Conservation (phyloP, 1,139 yeast species). For the Debaryomyces fabryi region DNA sequence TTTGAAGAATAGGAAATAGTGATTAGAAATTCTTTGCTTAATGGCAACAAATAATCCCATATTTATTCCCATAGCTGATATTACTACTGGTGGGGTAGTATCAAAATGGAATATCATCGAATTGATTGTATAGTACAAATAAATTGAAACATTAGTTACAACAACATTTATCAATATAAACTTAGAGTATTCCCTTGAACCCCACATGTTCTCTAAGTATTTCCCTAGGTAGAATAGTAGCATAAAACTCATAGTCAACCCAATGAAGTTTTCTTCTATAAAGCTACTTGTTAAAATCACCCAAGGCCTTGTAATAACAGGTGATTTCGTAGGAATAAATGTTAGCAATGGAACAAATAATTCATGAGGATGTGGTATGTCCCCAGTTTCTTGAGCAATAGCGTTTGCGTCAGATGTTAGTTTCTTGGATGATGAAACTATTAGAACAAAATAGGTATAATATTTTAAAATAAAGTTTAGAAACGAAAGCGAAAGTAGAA, state of each 20-base stretch:
- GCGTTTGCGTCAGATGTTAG: slow-evolving; percentile 26
- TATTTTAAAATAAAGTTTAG: slow-evolving; percentile 33
- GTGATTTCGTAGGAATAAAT: slow-evolving; percentile 42
- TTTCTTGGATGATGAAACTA: slow-evolving; percentile 34
- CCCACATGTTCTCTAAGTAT: slow-evolving; percentile 45
- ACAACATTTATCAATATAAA: slow-evolving; percentile 28
- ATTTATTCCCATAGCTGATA: slow-evolving; percentile 39
- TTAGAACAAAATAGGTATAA: slow-evolving; percentile 35
- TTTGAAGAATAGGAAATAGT: slow-evolving; percentile 43
- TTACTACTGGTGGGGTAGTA: slow-evolving; percentile 43
- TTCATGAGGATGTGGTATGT: slow-evolving; percentile 45
- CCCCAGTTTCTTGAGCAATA: slow-evolving; percentile 39
- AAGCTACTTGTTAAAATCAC: slow-evolving; percentile 38
- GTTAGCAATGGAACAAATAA: slow-evolving; percentile 43
- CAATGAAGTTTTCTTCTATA: slow-evolving; percentile 38
- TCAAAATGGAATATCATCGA: slow-evolving; percentile 28
- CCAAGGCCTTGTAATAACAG: slow-evolving; percentile 43
- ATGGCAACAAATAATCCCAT: slow-evolving; percentile 48
- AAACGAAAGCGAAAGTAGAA: slow-evolving; percentile 31
- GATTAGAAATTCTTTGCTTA: slow-evolving; percentile 48
- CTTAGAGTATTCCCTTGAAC: slow-evolving; percentile 33
- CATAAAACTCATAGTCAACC: slow-evolving; percentile 28
- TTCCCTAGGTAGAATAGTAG: slow-evolving; percentile 39
- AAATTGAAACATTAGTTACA: slow-evolving; percentile 37
- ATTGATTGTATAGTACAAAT: slow-evolving; percentile 38